phyloP scores from a whole-genome alignment of 2,329 filamentous ascomycete genomes.

The Alternaria arbusti region DNA sequence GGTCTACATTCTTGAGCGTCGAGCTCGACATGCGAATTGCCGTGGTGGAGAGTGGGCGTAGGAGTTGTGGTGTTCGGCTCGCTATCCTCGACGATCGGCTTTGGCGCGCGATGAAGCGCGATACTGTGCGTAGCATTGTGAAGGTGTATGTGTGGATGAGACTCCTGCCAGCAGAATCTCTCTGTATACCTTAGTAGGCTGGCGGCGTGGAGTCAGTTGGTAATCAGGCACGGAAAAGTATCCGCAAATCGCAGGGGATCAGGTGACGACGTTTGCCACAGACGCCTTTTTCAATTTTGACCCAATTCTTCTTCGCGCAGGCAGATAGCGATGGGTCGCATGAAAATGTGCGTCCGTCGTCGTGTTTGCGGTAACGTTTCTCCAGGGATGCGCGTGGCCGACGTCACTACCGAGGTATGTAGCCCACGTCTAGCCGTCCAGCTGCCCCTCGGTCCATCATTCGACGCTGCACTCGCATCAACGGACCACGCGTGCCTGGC shows the following conservation, averaged over 20 bases:
- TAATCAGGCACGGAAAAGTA: constrained; percentile 19
- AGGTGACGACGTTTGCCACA: constrained; percentile 24
- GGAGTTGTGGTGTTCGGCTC: constrained; percentile 34
- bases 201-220: background rate
- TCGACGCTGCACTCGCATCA: constrained; percentile 36
- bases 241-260: constrained; percentile 17
- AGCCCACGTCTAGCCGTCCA: constrained; percentile 18
- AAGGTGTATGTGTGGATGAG: constrained; percentile 7
- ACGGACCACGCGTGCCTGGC: constrained; percentile 28
- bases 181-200: constrained; percentile 9
- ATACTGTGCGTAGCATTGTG: constrained; percentile 48
- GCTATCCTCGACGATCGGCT: constrained; percentile 37
- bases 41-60: constrained; percentile 52
- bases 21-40: constrained; percentile 60
- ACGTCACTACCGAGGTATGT: constrained; percentile 10
- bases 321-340: constrained; percentile 11
- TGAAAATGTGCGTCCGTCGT: constrained; percentile 3
- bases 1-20: constrained; percentile 61
- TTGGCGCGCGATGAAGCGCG: constrained; percentile 46
- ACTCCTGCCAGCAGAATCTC: constrained; percentile 12
- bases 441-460: constrained; percentile 40
- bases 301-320: constrained; percentile 7
- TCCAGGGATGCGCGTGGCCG: constrained; percentile 20
- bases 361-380: constrained; percentile 32
- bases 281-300: background rate